Evolutionary conservation across 2,329 filamentous ascomycete species (phyloP), one percentile per base, ranked within the genome.

Genomic region (Neofusicoccum sp.): DNA sequence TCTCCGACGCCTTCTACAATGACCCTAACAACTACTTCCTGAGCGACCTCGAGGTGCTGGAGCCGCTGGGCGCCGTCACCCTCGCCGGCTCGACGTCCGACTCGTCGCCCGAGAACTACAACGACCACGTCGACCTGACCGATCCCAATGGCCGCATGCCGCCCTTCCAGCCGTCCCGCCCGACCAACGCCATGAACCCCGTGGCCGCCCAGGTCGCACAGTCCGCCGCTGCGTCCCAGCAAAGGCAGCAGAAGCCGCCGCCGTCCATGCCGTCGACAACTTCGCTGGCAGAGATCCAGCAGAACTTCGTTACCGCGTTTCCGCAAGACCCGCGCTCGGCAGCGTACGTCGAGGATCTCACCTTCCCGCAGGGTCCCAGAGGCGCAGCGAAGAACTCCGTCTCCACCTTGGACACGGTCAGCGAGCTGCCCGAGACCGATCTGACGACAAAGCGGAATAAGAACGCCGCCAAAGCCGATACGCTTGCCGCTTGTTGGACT

Each of bases 401-500:
- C 31, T 44, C 45, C 60, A 44, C 63, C 45, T 30, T 62, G 16
- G 69, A 70, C 11, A 66, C 63, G 38, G 66, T 62, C 33, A 24
- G 58, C 65, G 67, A 51, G 41, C 63, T 2, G 59, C 66, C 34
- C 33, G 56, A 41, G 60, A 63, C 45, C 63, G 59, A 61, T 26
- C n/a, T 68, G 3, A 70, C 66, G 6, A 58, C 61, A 14, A 76
- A 76, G 65, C 69, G 73, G n/a, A 72, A 63, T 57, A 74, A 71
- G 64, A 44, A 48, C 7, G 30, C 40, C 47, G 69, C 65, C n/a
- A 71, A 72, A 60, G 68, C 72, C 31, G 75, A 77, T 57, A 70
- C 72, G 28, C 62, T 75, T 6, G 74, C 75, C 28, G 73, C 74
- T 14, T 77, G 75, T 63, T 77, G 75, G 75, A 76, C 73, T 6